phyloP scores from a whole-genome alignment of 345 rosid genomes.

The Populus ilicifolia region DNA sequence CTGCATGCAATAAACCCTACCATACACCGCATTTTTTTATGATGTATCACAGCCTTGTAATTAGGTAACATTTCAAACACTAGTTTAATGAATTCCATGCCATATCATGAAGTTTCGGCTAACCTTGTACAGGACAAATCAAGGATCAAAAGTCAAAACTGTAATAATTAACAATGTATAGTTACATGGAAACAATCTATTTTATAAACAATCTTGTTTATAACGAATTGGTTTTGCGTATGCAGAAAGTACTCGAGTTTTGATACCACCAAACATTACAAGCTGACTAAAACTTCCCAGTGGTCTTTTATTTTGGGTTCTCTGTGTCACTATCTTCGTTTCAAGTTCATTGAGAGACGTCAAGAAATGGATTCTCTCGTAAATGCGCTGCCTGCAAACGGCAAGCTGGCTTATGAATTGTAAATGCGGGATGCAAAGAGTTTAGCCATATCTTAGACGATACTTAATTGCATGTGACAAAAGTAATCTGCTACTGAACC shows the following conservation, averaged over 20 bases:
- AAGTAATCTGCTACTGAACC: neutral
- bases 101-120: neutral
- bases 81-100: neutral
- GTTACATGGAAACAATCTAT: neutral
- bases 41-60: neutral
- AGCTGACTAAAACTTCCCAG: no score
- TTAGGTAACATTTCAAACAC: neutral
- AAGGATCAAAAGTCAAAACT: neutral
- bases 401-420: neutral
- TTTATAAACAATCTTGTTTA: neutral
- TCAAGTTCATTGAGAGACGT: neutral
- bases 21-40: neutral
- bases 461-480: neutral
- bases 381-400: no score
- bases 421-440: neutral
- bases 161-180: no score
- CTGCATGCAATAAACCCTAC: no score
- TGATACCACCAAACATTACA: no score
- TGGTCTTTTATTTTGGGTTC: no score
- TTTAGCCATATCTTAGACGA: neutral
- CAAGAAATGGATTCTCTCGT: no score
- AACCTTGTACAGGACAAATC: neutral
- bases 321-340: no score
- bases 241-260: neutral
- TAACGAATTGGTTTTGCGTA: slow-evolving; percentile 3